Evolutionary conservation across 768 basidiomycete species (phyloP).

Genomic region (Termitomyces sp.): DNA sequence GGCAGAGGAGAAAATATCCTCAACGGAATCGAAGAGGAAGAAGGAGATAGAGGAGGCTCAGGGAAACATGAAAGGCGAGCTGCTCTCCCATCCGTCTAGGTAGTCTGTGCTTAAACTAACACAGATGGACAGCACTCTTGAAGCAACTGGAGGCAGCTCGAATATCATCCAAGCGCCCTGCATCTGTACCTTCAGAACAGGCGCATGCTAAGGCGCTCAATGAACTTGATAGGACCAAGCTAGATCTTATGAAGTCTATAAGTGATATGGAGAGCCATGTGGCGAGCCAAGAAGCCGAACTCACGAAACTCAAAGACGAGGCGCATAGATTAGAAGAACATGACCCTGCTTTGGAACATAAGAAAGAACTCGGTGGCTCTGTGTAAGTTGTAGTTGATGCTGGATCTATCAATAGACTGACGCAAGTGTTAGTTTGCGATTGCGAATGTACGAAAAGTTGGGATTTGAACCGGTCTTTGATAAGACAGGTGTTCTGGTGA

Average conservation of each 20-base stretch:
- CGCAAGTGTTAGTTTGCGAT: slow-evolving; percentile 45
- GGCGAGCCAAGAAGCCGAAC: slow-evolving; percentile 64
- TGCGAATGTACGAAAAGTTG: slow-evolving; percentile 63
- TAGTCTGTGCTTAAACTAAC: not conserved
- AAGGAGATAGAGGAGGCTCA: slow-evolving; percentile 68
- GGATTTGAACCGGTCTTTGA: slow-evolving; percentile 66
- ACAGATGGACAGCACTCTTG: slow-evolving; percentile 45
- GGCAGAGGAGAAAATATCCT: slow-evolving; percentile 64
- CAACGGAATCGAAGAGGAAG: slow-evolving; percentile 50
- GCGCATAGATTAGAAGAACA: slow-evolving; percentile 54
- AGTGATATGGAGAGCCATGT: slow-evolving; percentile 64
- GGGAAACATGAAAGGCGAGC: slow-evolving; percentile 54
- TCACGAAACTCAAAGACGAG: slow-evolving; percentile 62
- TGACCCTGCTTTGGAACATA: slow-evolving; percentile 71
- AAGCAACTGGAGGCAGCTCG: slow-evolving; percentile 64
- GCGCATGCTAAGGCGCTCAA: slow-evolving; percentile 57
- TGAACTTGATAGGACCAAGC: slow-evolving; percentile 53
- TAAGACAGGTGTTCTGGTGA: slow-evolving; percentile 41
- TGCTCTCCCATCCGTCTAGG: not conserved
- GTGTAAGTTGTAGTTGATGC: slow-evolving; percentile 38
- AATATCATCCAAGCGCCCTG: slow-evolving; percentile 62
- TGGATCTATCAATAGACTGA: not conserved
- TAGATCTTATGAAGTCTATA: slow-evolving; percentile 69
- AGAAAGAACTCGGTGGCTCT: slow-evolving; percentile 60
- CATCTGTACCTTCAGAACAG: slow-evolving; percentile 61